Evolutionary conservation across 768 basidiomycete species (phyloP).

Genomic region (Russula compacta): DNA sequence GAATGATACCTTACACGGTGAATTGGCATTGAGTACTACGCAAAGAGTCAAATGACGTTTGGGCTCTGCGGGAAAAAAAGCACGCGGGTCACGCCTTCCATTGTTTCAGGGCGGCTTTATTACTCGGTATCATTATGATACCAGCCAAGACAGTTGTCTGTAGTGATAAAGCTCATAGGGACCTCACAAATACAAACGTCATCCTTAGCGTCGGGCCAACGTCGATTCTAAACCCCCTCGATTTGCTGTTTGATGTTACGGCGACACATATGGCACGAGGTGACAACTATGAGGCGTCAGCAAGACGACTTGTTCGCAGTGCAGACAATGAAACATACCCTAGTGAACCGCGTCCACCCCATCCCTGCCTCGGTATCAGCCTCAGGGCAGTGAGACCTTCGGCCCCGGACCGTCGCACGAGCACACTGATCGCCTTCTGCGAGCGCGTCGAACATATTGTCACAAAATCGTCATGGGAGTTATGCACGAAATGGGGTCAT

Average conservation of each 20-base stretch:
- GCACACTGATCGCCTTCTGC: slow-evolving; percentile 51
- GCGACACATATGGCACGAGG: slow-evolving; percentile 8
- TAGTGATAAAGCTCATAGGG: background rate
- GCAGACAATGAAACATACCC: slow-evolving; percentile 39
- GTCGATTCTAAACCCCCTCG: background rate
- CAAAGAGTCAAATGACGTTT: no score
- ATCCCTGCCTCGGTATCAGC: slow-evolving; percentile 64
- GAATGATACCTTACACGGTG: no score
- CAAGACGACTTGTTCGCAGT: background rate
- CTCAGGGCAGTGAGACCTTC: slow-evolving; percentile 38
- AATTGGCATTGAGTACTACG: no score
- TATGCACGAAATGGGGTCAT: background rate
- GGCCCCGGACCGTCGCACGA: slow-evolving; percentile 39
- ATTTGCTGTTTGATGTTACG: background rate
- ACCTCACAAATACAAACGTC: background rate
- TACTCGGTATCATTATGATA: no score
- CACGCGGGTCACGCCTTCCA: no score
- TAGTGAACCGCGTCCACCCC: slow-evolving; percentile 82
- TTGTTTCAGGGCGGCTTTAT: no score
- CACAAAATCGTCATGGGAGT: background rate
- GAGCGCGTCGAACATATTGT: slow-evolving; percentile 9
- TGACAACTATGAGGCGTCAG: slow-evolving; percentile 9
- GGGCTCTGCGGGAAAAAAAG: no score
- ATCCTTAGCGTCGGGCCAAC: background rate
- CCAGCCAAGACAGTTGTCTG: background rate